Evolutionary conservation across 2,329 filamentous ascomycete species (phyloP), one percentile per base, ranked within the genome.

Genomic region (Verticillium longisporum): DNA sequence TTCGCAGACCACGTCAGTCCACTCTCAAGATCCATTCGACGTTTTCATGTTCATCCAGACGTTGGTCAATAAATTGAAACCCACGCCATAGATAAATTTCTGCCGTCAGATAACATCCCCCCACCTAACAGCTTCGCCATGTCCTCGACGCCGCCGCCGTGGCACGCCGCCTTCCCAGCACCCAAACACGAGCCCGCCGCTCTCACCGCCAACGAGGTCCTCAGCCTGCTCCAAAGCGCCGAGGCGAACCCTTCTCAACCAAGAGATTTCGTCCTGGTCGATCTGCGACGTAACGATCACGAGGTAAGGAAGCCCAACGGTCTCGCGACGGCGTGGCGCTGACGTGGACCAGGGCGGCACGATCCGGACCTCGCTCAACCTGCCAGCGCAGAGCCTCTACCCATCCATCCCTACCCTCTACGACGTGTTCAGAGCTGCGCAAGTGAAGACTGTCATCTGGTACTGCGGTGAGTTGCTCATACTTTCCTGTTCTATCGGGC

Each of bases 291-390:
- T 31, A 55, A 55, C 32, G 54, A 55, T n/a, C 54, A 55, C 54
- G 26, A 55, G 54, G 54, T 55, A 31, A 33, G 53, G 15, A 33
- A 33, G 11, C 54, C 31, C 11, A 9, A 7, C 18, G n/a, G 2
- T n/a, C 45, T 50, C n/a, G 7, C 14, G 15, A 6, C 7, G n/a
- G 6, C 38, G n/a, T n/a, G 37, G 4, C 6, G 7, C 45, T 50
- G 45, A 50, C 18, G 13, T 18, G 18, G 18, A 59, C 21, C 62
- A 83, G 83, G 84, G 84, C 53, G 83, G 83, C 55, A 83, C 80
- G 0, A 84, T 87, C 65, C 74, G 72, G 11, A 77, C 76, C 1
- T 83, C 83, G 2, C 72, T 87, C 66, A 82, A 83, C 64, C 71
- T 83, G 4, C 80, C 79, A 0, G 79, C 79, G 1, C 78, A 82